Evolutionary conservation across 2,329 filamentous ascomycete genomes (phyloP), one percentile per base, ranked within the genome.

Genomic region (Xylariaceae sp.): DNA sequence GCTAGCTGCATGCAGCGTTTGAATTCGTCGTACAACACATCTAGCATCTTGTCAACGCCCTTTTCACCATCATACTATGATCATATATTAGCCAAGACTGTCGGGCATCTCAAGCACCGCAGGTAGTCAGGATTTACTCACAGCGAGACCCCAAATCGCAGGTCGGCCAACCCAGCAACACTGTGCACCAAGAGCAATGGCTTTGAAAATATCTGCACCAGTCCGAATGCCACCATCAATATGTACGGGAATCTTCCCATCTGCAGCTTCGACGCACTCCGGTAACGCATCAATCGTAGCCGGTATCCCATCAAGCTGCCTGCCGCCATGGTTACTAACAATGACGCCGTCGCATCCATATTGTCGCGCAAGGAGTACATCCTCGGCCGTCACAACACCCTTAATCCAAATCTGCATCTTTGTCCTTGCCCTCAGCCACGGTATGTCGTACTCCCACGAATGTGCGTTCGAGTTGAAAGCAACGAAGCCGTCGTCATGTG

Each of bases 361-460:
- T 5, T 50, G 34, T 11, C 76, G 66, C 3, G 74, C 74, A 31
- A 73, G 65, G 14, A 67, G 57, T 1, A 72, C 71, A 53, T 77
- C 74, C 49, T 75, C 71, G 6, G 66, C 63, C 1, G 66, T 73
- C 50, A 22, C 12, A n/a, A 44, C 42, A 6, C 42, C 42, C 42
- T 44, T 44, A 22, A 44, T 44, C 42, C 73, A 76, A 43, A 77
- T 77, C 50, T 77, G 69, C 69, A 82, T 71, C 42, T 69, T 70
- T 0, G 76, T 79, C n/a, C 73, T 65, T 13, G 67, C 65, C 17
- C 74, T 66, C 36, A 82, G 61, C 78, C 78, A 82, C 0, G 73
- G 69, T 31, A 82, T 76, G 12, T 77, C 75, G 2, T 68, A 63
- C 11, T 73, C 75, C 79, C 79, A 83, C 39, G 63, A 67, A 55